Conservation (phyloP, 768 basidiomycete species). For the Suillus hirtellus region DNA sequence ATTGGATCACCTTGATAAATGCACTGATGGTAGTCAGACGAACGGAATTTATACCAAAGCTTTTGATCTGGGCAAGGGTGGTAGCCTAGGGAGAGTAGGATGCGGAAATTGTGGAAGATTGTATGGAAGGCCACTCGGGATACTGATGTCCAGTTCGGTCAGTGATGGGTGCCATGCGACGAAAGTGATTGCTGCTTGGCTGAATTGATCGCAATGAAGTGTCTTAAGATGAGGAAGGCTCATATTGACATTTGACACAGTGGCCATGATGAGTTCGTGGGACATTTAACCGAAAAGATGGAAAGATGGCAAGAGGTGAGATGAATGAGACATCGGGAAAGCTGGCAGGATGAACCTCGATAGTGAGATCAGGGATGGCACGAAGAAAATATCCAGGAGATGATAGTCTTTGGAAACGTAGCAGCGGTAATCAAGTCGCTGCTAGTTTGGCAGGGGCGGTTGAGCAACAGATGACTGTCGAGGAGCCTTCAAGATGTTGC, state of each 20-base stretch:
- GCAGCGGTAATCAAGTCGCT: background rate
- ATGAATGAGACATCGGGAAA: background rate
- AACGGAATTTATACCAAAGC: background rate
- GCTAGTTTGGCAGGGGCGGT: background rate
- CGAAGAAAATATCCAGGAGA: background rate
- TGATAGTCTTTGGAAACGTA: background rate
- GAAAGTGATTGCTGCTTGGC: background rate
- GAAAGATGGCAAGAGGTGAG: conserved; percentile 1
- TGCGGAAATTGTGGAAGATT: background rate
- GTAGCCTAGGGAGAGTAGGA: background rate
- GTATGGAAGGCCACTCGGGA: background rate
- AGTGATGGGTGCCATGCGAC: background rate
- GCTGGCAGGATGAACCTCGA: background rate
- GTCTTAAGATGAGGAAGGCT: background rate
- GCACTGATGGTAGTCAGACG: background rate
- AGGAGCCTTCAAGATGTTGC: conserved; percentile 1
- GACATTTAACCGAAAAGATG: background rate
- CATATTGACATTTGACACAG: background rate
- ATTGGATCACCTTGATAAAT: background rate
- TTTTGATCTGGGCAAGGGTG: background rate
- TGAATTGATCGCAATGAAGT: background rate
- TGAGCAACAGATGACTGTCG: background rate
- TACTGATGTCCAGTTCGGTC: background rate
- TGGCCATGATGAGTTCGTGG: background rate
- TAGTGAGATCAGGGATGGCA: background rate